Percentiles rank a stretch among this genome's conserved stretches.
Conservation (phyloP, 2,329 filamentous ascomycete genomes). For the Acrocalymma vagum region DNA sequence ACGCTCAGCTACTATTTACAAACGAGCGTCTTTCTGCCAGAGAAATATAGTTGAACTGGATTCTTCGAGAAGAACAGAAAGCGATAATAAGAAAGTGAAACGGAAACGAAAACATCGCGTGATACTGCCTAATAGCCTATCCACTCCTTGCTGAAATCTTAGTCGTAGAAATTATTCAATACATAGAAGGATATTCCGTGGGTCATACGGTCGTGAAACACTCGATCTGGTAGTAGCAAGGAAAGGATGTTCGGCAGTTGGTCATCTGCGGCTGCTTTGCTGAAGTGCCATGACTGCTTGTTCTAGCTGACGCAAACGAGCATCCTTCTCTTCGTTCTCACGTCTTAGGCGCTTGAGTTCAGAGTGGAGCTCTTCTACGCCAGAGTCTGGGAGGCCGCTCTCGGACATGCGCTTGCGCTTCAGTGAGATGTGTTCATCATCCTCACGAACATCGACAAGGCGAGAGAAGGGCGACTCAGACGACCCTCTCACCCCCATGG, state of each 20-base stretch:
- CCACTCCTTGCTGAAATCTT: no score
- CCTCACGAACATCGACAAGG: slow-evolving; percentile 29
- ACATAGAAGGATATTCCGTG: slow-evolving; percentile 10
- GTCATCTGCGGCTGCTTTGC: slow-evolving; percentile 32
- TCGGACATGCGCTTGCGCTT: slow-evolving; percentile 46
- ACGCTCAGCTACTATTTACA: slow-evolving; percentile 39
- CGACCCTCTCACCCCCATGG: slow-evolving; percentile 25
- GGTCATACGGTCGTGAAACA: slow-evolving; percentile 19
- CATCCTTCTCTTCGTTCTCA: slow-evolving; percentile 53
- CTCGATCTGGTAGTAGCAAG: slow-evolving; percentile 1
- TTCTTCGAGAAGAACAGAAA: slow-evolving; percentile 7
- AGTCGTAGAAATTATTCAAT: no score
- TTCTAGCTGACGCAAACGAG: slow-evolving; percentile 45
- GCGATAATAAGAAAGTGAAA: slow-evolving; percentile 1
- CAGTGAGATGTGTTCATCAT: slow-evolving; percentile 29
- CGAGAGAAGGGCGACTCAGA: slow-evolving; percentile 36
- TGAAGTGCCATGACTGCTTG: slow-evolving; percentile 44
- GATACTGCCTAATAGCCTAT: no score
- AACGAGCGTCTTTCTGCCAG: slow-evolving; percentile 39
- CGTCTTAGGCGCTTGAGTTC: slow-evolving; percentile 52
- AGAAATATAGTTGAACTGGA: slow-evolving; percentile 16
- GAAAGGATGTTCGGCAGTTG: neutral
- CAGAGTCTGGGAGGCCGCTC: slow-evolving; percentile 27
- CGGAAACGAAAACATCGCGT: slow-evolving; percentile 8
- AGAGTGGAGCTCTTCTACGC: slow-evolving; percentile 43